Percentiles rank a stretch among this genome's conserved stretches.
Conservation (phyloP, 768 basidiomycete genomes). For the Suillus alpinus region DNA sequence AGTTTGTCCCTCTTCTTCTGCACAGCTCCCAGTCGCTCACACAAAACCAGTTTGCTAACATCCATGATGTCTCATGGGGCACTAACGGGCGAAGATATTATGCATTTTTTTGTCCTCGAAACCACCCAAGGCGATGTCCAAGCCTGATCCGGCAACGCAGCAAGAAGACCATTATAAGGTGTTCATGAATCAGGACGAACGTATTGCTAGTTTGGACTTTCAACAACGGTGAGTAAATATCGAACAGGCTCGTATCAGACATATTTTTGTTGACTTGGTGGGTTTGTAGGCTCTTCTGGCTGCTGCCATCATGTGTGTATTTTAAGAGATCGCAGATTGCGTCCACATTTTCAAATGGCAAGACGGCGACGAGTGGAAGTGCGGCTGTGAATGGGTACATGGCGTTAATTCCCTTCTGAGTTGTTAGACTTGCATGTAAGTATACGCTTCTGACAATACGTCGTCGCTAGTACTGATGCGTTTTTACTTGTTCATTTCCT, state of each 20-base stretch:
- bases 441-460: slow-evolving; percentile 12
- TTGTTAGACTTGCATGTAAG: slow-evolving; percentile 85
- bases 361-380: slow-evolving; percentile 44
- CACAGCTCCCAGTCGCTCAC: slow-evolving; percentile 3
- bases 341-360: not conserved
- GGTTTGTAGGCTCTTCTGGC: slow-evolving; percentile 59
- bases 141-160: slow-evolving; percentile 55
- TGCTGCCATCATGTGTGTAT: slow-evolving; percentile 67
- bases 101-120: slow-evolving; percentile 75
- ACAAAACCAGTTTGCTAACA: slow-evolving; percentile 69
- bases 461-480: not conserved
- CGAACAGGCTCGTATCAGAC: not conserved
- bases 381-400: slow-evolving; percentile 79
- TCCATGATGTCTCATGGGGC: slow-evolving; percentile 93
- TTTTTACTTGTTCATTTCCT: slow-evolving; percentile 78
- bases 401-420: slow-evolving; percentile 84
- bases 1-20: slow-evolving; percentile 30
- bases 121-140: slow-evolving; percentile 67
- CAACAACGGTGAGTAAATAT: slow-evolving; percentile 62
- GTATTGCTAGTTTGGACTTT: slow-evolving; percentile 86
- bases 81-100: slow-evolving; percentile 92
- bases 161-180: slow-evolving; percentile 87
- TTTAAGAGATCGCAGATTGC: not conserved
- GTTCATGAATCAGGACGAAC: slow-evolving; percentile 88
- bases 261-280: slow-evolving; percentile 9